Evolutionary conservation across 805 yeast species (phyloP), one percentile per base, ranked within the genome.

Genomic region (Aciculoconidium aculeatum): DNA sequence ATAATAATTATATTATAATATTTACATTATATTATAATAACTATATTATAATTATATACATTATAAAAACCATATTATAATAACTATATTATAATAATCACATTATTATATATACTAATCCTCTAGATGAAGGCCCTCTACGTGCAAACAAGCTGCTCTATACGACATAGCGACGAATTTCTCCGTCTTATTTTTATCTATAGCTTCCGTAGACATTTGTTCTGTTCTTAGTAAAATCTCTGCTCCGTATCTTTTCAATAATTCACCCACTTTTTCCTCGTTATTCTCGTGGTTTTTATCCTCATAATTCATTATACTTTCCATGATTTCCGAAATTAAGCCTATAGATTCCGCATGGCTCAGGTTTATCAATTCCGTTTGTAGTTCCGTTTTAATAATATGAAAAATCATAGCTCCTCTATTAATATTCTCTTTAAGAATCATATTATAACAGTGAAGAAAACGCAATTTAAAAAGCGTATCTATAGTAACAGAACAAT

Each of bases 81-180:
- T 21, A 7, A 21, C 24, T 21, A 9, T 21, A 21, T 9, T 21
- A 21, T 9, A n/a, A n/a, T n/a, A n/a, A n/a, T n/a, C n/a, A n/a
- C n/a, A 58, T 55, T 25, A n/a, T n/a, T n/a, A n/a, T n/a, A n/a
- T n/a, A n/a, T n/a, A n/a, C 22, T 34, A 59, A 28, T 53, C 54
- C 34, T 61, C 69, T 23, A 63, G 44, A 23, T 36, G 40, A 29
- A 43, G 45, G 4, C 62, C 64, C 24, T 61, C 67, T 15, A 61
- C 54, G 27, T 52, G 50, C 25, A 50, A 44, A 31, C 63, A 57
- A 11, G 65, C 55, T 23, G 56, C 46, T 34, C 63, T 51, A 39
- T 61, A 63, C 22, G 51, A 40, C 63, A 63, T 58, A 16, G 51
- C 53, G 30, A 51, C 58, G 14, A 55, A 27, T 15, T 30, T 35